phyloP scores from a whole-genome alignment of 257 asterid genomes.

The Solanum lycopersicoides region DNA sequence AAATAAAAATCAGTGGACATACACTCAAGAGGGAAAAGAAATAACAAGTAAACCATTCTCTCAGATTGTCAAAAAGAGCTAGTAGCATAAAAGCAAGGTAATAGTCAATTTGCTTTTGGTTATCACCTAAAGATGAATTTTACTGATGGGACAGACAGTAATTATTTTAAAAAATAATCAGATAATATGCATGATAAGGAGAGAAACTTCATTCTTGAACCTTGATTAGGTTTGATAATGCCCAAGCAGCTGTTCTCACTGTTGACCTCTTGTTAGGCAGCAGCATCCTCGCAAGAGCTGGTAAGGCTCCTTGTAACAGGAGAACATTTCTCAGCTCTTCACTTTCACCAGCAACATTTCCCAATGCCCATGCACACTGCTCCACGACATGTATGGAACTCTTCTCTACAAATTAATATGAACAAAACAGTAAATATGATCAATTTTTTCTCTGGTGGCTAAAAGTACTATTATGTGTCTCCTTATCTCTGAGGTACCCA shows the following conservation, averaged over 20 bases:
- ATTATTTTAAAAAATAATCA: not conserved
- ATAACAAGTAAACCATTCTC: not conserved
- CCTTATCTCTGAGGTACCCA: not conserved
- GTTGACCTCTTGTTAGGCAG: constrained; percentile 87
- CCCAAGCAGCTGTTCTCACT: constrained; percentile 99
- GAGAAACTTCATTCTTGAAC: constrained; percentile 18
- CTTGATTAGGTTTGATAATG: constrained; percentile 91
- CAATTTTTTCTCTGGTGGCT: not conserved
- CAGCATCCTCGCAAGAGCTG: constrained; percentile 87
- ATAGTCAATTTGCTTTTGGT: not conserved
- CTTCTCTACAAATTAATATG: constrained; percentile 38
- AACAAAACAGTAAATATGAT: not conserved
- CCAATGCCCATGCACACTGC: constrained; percentile 99
- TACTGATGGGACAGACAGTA: not conserved
- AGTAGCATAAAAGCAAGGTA: not conserved
- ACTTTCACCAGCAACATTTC: constrained; percentile 98
- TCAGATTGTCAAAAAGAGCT: not conserved
- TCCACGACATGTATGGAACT: constrained; percentile 84
- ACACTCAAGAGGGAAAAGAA: not conserved
- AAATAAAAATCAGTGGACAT: not conserved
- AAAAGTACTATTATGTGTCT: not conserved
- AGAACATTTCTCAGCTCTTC: constrained; percentile 70
- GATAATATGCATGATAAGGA: not conserved
- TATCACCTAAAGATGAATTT: not conserved
- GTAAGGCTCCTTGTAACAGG: constrained; percentile 87